phyloP scores from a whole-genome alignment of 2,329 filamentous ascomycete species.

The Blastomyces emzantsi region DNA sequence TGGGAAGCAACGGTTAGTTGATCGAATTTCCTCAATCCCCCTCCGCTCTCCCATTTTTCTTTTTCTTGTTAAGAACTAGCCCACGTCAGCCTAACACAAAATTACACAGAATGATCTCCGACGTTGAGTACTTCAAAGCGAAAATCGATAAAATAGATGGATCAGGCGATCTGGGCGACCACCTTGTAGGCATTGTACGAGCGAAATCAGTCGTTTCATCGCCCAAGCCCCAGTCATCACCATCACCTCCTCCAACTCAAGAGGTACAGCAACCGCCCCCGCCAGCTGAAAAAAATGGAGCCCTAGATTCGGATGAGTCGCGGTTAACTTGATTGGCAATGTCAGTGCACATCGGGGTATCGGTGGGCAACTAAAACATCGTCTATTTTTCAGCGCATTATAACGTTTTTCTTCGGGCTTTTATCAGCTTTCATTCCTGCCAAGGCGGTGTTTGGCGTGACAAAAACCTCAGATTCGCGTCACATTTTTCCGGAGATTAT shows the following conservation, averaged over 20 bases:
- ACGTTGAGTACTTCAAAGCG: conserved; percentile 62
- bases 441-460: neutral
- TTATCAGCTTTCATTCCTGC: neutral
- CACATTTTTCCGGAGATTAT: neutral
- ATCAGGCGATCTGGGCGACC: conserved; percentile 62
- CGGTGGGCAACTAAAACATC: neutral
- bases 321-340: neutral
- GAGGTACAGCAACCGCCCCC: neutral
- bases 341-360: neutral
- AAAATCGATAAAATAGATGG: conserved; percentile 71
- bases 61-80: conserved; percentile 21
- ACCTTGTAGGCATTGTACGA: conserved; percentile 48
- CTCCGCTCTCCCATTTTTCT: conserved; percentile 5
- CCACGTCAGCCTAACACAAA: conserved; percentile 15
- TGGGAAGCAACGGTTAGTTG: conserved; percentile 61
- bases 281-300: conserved; percentile 4
- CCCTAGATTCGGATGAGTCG: neutral
- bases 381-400: neutral
- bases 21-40: conserved; percentile 9
- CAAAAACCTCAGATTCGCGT: neutral
- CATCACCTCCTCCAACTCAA: conserved; percentile 5
- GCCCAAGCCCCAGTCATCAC: conserved; percentile 3
- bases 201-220: conserved; percentile 27
- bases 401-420: neutral
- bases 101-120: conserved; percentile 57